Base-by-base conservation (phyloP, 768 basidiomycete species). In the Agrocybe praecox region DNA sequence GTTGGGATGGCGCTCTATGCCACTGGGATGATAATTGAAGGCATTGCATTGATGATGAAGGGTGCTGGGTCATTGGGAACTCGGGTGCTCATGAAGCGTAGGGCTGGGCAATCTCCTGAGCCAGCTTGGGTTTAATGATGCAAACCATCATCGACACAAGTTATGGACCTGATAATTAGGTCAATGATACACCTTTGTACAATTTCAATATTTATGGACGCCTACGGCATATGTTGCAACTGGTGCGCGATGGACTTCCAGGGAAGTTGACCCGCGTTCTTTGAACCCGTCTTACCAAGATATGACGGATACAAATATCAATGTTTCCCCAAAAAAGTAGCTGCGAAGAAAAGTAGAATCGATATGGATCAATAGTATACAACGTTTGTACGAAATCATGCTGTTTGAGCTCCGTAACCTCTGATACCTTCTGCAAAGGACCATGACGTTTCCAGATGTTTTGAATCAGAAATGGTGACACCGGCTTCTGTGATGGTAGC, bases 381-480 rank as follows among this genome's bases (percentile, higher is more conserved):
- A 63, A 60, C 51, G 43, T 33, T 59, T 40, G 24, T 57, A 47
- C 40, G 54, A n/a, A 54, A 63, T 74, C 79, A 96, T 80, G 94
- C 90, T n/a, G 85, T 89, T 76, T 96, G 93, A 26, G 91, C 81
- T 23, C 95, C 94, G 68, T 96, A 97, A 2, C 94, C 94, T 62
- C 92, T 80, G 64, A 98, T 88, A 19, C 86, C 87, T 71, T 98
- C 96, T 15, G 95, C 96, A 67, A 98, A 98, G 32, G 79, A 76
- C 97, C 97, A 99, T 21, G 84, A 74, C 1, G 96, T 97, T 60
- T 88, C 82, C 5, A 92, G 73, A 43, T 80, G 76, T 59, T 85
- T 80, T 24, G 94, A 85, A 59, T 93, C 94, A 0, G 92, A 90
- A 56, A 99, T 92, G 9, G 71, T 73, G 26, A 89, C 82, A 1